Base-by-base conservation (phyloP, 1,139 yeast species). In the Sugiyamaella japonica region DNA sequence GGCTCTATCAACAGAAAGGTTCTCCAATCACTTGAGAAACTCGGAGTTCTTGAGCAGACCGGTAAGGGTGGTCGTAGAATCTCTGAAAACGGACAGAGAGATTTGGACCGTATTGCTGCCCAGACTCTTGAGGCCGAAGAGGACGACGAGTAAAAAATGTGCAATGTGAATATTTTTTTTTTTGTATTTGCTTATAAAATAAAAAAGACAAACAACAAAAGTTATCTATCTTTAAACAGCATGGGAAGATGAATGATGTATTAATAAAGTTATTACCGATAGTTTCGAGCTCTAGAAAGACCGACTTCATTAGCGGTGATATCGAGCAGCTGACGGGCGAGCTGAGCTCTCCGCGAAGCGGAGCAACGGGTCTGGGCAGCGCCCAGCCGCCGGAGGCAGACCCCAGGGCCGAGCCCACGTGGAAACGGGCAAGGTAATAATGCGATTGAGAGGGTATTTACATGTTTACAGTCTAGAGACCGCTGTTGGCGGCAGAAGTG, bases 101-200 rank as follows among this genome's bases (percentile, higher is more conserved):
- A 93, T 84, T 88, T 93, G 83, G 99, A 93, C 83, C 98, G 99
- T 87, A 93, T 93, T 79, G 99, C 99, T 76, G 97, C 96, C 77
- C 97, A 91, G 83, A 89, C 97, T 77, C 85, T 89, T 79, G 96
- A 82, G 74, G 91, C 88, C 78, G 95, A 88, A 77, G 89, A 85
- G 77, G 73, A 69, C 59, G 80, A 78, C 68, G 79, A 77, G 69
- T 73, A 75, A 71, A 64, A 75, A 71, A 64, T 48, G 50, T 44
- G 25, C 25, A 20, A 20, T 20, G 25, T 20, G 25, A 20, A 20
- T 20, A 20, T 20, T 20, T 38, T 29, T 12, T n/a, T 29, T 29
- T 29, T 29, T 29, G 38, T 39, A 48, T 48, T 48, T 47, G 43
- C 43, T 47, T 47, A 20, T 15, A 38, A 38, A 25, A 44, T 17